Evolutionary conservation across 257 asterid species (phyloP), one percentile per base, ranked within the genome.

Genomic region (Nicotiana tabacum): DNA sequence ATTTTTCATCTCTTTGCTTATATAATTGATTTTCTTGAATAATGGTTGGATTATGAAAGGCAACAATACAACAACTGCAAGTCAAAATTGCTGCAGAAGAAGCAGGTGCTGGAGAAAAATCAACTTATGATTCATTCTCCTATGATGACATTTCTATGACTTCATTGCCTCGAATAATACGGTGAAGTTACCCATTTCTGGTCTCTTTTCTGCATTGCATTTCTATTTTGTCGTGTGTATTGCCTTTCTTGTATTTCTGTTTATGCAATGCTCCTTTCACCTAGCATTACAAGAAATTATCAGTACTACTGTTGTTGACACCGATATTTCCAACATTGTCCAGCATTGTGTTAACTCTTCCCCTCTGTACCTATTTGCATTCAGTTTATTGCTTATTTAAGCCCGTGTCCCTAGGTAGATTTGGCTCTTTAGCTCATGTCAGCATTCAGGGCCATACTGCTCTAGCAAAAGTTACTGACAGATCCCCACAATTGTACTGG

Each of bases 61-160:
- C 81, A 81, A 78, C 84, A 74, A 78, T 89, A 32, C 93, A 90
- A 82, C 96, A 91, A 87, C 83, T 96, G 86, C 97, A 91, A 92
- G 98, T 95, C 64, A 88, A 89, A 79, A 88, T 95, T 58, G 85
- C 92, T 66, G 97, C 98, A 76, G 95, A 90, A 83, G 98, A 93
- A 86, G 87, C 89, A 84, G 97, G 97, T 82, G 89, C 96, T 43
- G 91, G 86, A 88, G 97, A 91, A 78, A 92, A 90, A 93, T 88
- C 98, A 69, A 84, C 88, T 51, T 96, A 95, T 86, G 98, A 96
- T 90, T 89, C 89, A n/a, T 93, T 92, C 87, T 84, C 96, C 76
- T 92, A 90, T 87, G 87, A 74, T 85, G 97, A 88, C 77, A 82
- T 93, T 72, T 95, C 98, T 72, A 88, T 92, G 53, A 85, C 98